These are phyloP conservation scores for Blastocystis sp. DNA, from an alignment of 352 stramenopile species.

Conservation along the genomic window DNA sequence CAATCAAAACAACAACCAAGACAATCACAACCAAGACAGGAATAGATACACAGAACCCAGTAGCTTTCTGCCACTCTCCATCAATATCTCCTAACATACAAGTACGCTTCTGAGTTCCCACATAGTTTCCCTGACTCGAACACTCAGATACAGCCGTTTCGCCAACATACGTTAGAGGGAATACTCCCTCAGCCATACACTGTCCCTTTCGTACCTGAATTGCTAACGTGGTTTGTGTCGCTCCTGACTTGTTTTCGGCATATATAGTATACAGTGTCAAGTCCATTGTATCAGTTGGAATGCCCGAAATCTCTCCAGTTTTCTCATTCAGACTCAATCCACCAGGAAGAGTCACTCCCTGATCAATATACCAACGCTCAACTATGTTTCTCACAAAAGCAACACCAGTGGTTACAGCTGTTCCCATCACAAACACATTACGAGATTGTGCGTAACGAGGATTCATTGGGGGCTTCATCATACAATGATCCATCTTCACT, in stretches of 20 bases:
- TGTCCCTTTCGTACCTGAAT: too few species aligned
- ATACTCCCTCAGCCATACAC: too few species aligned
- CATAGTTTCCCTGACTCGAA: not conserved
- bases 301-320: slow-evolving; percentile 1
- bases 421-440: not conserved
- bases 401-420: not conserved
- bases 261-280: not conserved
- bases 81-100: not conserved
- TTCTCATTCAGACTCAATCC: slow-evolving; percentile 2
- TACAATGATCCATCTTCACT: too few species aligned
- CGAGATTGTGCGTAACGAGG: not conserved
- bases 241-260: too few species aligned
- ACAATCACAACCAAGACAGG: not conserved
- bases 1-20: not conserved
- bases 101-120: not conserved
- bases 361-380: not conserved
- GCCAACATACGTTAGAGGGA: too few species aligned
- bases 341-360: not conserved
- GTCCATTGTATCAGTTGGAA: not conserved
- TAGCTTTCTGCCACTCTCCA: slow-evolving; percentile 12
- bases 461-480: not conserved
- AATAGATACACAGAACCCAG: not conserved
- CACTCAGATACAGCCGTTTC: not conserved
- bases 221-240: too few species aligned
- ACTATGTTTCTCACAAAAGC: not conserved